These are phyloP conservation scores for Trichoderma koningiopsis DNA, from an alignment of 2,329 filamentous ascomycete genomes.

Conservation along the genomic window DNA sequence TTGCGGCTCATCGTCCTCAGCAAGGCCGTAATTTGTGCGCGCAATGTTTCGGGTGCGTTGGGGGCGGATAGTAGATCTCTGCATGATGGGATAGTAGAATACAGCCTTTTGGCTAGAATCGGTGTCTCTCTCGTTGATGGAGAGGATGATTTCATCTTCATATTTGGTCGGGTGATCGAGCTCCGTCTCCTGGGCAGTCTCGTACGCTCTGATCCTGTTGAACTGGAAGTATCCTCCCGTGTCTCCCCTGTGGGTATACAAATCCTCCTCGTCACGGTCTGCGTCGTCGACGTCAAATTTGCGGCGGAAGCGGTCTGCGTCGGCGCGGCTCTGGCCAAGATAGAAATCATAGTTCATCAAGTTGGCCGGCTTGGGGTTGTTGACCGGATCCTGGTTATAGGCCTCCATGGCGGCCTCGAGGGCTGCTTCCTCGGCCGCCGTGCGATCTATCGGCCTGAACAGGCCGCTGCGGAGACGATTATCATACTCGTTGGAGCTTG, in stretches of 20 bases:
- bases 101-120: constrained; percentile 58
- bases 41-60: constrained; percentile 66
- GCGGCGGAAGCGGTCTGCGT: constrained; percentile 58
- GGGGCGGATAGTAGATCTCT: constrained; percentile 62
- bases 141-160: constrained; percentile 63
- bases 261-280: constrained; percentile 53
- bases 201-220: constrained; percentile 64
- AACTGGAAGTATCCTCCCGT: constrained; percentile 59
- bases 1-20: constrained; percentile 51
- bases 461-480: constrained; percentile 62
- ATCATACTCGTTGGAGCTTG: constrained; percentile 56
- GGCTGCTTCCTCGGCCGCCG: constrained; percentile 55
- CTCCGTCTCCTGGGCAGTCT: constrained; percentile 61
- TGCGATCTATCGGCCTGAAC: constrained; percentile 61
- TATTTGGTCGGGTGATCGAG: constrained; percentile 62
- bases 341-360: constrained; percentile 69
- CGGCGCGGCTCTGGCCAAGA: constrained; percentile 52
- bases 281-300: constrained; percentile 62
- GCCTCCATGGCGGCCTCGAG: constrained; percentile 54
- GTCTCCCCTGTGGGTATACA: constrained; percentile 56
- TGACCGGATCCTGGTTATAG: constrained; percentile 58
- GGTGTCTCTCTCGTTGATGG: constrained; percentile 56
- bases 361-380: constrained; percentile 58
- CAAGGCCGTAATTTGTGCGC: constrained; percentile 48
- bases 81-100: constrained; percentile 70